phyloP scores from a whole-genome alignment of 805 yeast genomes.

The Monosporozyma siamensis region DNA sequence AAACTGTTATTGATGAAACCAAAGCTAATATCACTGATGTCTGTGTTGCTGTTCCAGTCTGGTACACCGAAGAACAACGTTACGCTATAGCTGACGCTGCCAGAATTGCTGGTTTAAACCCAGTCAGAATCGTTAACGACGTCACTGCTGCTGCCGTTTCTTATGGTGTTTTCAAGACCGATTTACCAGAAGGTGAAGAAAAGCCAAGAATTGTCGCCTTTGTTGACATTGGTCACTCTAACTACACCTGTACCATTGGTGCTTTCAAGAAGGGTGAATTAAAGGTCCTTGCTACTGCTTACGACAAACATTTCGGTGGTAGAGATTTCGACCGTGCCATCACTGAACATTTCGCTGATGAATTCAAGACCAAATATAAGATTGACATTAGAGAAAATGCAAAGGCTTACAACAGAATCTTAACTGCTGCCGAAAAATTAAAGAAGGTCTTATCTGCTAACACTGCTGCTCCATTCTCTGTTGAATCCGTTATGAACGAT shows the following conservation, averaged over 20 bases:
- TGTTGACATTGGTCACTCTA: constrained; percentile 94
- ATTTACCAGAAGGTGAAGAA: constrained; percentile 75
- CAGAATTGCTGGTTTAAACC: constrained; percentile 91
- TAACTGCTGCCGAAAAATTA: constrained; percentile 83
- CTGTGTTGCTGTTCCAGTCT: constrained; percentile 89
- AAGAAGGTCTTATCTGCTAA: constrained; percentile 97
- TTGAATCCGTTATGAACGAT: constrained; percentile 96
- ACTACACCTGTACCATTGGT: constrained; percentile 82
- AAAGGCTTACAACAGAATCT: constrained; percentile 89
- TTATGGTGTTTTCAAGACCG: constrained; percentile 97
- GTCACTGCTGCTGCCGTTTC: constrained; percentile 98
- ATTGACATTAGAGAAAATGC: constrained; percentile 86
- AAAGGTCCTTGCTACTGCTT: constrained; percentile 84
- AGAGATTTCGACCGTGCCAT: constrained; percentile 91
- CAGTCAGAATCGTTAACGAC: constrained; percentile 95
- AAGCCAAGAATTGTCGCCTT: constrained; percentile 84
- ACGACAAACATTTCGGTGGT: constrained; percentile 96
- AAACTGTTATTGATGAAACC: constrained; percentile 70
- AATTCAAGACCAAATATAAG: constrained; percentile 85
- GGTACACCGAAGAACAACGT: constrained; percentile 96
- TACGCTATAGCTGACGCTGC: constrained; percentile 95
- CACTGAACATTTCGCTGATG: constrained; percentile 89
- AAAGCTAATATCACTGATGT: constrained; percentile 72
- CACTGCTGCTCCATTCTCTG: constrained; percentile 84
- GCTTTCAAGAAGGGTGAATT: constrained; percentile 94